Base-by-base conservation (phyloP, 2,329 filamentous ascomycete genomes). In the Paraconiothyrium brasiliense region DNA sequence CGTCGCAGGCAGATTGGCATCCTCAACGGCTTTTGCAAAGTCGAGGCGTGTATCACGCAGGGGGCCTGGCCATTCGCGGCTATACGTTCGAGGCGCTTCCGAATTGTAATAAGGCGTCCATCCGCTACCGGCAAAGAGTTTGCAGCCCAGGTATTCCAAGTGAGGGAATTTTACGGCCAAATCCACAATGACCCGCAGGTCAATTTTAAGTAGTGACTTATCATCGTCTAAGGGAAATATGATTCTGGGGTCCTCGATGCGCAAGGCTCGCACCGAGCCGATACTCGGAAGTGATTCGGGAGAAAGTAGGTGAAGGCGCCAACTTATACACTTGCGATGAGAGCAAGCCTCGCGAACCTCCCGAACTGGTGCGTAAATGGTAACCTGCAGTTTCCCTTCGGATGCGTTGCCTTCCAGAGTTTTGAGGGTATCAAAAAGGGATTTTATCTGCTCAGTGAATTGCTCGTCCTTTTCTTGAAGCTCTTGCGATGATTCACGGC, bases 21-120 rank as follows among this genome's bases (percentile, higher is more conserved):
- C 30, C 47, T 50, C 34, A 3, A 66, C 11, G 30, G 67, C 66
- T 55, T 65, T 68, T 11, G 50, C 61, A 46, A 71, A 71, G 47
- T 64, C 65, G n/a, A 68, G 63, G 16, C 70, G 61, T 13, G 65
- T 57, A 57, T 72, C 70, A 14, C 67, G 64, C 27, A 63, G 67
- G n/a, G 65, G 67, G 16, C 69, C 70, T 43, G 51, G 57, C 46
- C 49, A 51, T 2, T 51, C 49, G 32, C 58, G 59, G 24, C 44
- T 62, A 54, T 59, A 50, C 27, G 67, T 57, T 43, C 51, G 41
- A 37, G 49, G 24, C 10, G 35, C 52, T 39, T 64, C 57, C 22
- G 7, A 20, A 13, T 22, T 30, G 14, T 58, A 47, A 34, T 54
- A 35, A 14, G 41, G 30, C 35, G 52, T 60, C 58, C 52, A 60